Evolutionary conservation across 2,329 filamentous ascomycete species (phyloP).

Genomic region (Cladosporium sp.): DNA sequence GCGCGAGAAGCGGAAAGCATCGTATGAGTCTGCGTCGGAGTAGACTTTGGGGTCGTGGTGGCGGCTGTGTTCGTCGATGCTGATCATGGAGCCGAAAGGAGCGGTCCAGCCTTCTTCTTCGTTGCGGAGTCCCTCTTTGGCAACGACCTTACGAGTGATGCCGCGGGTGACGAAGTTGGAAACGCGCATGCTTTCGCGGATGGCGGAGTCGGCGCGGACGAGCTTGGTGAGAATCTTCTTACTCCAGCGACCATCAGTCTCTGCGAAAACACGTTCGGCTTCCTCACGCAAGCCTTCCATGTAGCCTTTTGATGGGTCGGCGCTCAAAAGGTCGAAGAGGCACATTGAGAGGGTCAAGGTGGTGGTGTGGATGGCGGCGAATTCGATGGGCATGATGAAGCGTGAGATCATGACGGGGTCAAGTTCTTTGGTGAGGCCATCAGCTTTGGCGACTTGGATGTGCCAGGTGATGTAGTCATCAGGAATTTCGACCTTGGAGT

Average conservation of each 20-base stretch:
- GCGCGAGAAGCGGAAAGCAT: conserved; percentile 37
- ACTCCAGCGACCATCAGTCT: conserved; percentile 27
- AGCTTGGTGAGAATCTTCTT: conserved; percentile 33
- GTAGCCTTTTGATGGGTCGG: conserved; percentile 40
- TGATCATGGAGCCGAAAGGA: conserved; percentile 29
- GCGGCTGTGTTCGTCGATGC: conserved; percentile 27
- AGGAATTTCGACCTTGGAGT: conserved; percentile 49
- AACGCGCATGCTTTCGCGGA: conserved; percentile 38
- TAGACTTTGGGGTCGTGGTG: conserved; percentile 39
- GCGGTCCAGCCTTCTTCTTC: conserved; percentile 29
- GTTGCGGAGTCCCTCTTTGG: conserved; percentile 31
- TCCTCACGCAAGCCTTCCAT: conserved; percentile 40
- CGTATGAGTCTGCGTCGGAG: conserved; percentile 32
- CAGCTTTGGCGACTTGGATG: conserved; percentile 54
- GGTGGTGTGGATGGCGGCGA: conserved; percentile 62
- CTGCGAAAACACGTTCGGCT: conserved; percentile 28
- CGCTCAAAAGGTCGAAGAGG: conserved; percentile 51
- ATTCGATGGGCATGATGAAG: conserved; percentile 58
- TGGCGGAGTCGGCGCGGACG: conserved; percentile 33
- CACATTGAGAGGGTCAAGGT: conserved; percentile 53
- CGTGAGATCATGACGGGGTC: conserved; percentile 53
- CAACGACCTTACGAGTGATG: conserved; percentile 33
- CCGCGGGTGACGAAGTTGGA: conserved; percentile 31
- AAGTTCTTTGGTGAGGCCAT: conserved; percentile 49
- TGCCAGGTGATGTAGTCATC: conserved; percentile 63